A percentile compares a stretch with the other conserved stretches of the same genome.
Evolutionary conservation across 2,329 filamentous ascomycete species (phyloP).

Genomic region (Cordyceps fumosorosea): DNA sequence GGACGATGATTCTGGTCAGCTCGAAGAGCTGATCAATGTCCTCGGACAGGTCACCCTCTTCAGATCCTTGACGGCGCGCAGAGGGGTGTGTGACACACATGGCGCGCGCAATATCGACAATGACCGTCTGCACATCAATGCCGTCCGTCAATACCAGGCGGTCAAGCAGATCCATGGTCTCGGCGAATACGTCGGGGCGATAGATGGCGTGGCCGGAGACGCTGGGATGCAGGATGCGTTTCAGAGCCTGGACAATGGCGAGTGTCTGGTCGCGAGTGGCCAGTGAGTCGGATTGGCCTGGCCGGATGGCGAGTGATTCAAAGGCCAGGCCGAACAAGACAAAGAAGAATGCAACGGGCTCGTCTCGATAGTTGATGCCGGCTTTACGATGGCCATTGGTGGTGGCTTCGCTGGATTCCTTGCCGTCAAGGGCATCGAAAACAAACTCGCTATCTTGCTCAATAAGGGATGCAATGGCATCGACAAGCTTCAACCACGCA

Average conservation of each 20-base stretch:
- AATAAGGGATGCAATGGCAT: conserved; percentile 94
- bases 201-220: conserved; percentile 97
- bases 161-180: conserved; percentile 94
- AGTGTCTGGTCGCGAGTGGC: conserved; percentile 72
- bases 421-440: conserved; percentile 92
- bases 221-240: conserved; percentile 89
- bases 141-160: conserved; percentile 87
- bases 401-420: conserved; percentile 47
- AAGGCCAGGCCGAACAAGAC: conserved; percentile 95
- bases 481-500: conserved; percentile 91
- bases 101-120: conserved; percentile 88
- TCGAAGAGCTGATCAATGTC: conserved; percentile 98
- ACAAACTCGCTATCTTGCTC: conserved; percentile 98
- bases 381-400: conserved; percentile 52
- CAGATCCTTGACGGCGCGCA: conserved; percentile 50
- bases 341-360: conserved; percentile 98
- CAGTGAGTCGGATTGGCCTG: conserved; percentile 43
- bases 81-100: conserved; percentile 89
- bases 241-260: conserved; percentile 82
- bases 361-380: conserved; percentile 95
- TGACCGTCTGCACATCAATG: conserved; percentile 79
- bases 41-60: conserved; percentile 78
- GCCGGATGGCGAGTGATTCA: conserved; percentile 83
- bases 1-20: conserved; percentile 88
- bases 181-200: conserved; percentile 88